phyloP scores from a whole-genome alignment of 176 grass and related monocot genomes.

The Oryza punctata region DNA sequence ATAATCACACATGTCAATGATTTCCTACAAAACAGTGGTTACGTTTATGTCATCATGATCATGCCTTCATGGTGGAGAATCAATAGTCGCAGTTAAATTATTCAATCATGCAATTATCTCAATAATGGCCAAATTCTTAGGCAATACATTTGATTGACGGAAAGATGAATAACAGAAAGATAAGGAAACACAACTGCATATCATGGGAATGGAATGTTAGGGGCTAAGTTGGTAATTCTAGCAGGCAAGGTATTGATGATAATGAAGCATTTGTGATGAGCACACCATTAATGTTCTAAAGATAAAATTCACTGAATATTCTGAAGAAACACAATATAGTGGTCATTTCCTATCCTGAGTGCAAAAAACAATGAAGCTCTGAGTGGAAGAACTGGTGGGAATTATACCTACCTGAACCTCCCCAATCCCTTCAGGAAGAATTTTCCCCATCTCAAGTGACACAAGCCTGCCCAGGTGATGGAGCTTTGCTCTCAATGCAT shows the following conservation, averaged over 20 bases:
- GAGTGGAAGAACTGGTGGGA: constrained; percentile 8
- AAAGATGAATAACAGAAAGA: background rate
- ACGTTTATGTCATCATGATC: constrained; percentile 4
- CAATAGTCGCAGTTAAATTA: constrained; percentile 2
- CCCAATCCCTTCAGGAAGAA: constrained; percentile 97
- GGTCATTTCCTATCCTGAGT: background rate
- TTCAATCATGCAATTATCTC: background rate
- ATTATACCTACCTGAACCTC: constrained; percentile 90
- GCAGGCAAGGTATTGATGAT: background rate
- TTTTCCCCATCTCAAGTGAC: constrained; percentile 99
- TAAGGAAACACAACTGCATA: constrained; percentile 16
- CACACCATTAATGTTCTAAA: constrained; percentile 1
- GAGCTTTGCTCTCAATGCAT: constrained; percentile 85
- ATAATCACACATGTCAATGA: constrained; percentile 99
- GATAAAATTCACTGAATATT: background rate
- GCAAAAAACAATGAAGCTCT: background rate
- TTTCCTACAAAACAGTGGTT: constrained; percentile 67
- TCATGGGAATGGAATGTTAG: background rate
- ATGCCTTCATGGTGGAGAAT: background rate
- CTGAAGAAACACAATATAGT: background rate
- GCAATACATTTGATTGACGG: background rate
- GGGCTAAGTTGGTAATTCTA: background rate
- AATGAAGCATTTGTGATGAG: background rate
- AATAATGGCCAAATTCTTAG: background rate
- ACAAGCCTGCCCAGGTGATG: constrained; percentile 89